phyloP scores from a whole-genome alignment of 2,329 filamentous ascomycete genomes.

The Trichoderma sp. region DNA sequence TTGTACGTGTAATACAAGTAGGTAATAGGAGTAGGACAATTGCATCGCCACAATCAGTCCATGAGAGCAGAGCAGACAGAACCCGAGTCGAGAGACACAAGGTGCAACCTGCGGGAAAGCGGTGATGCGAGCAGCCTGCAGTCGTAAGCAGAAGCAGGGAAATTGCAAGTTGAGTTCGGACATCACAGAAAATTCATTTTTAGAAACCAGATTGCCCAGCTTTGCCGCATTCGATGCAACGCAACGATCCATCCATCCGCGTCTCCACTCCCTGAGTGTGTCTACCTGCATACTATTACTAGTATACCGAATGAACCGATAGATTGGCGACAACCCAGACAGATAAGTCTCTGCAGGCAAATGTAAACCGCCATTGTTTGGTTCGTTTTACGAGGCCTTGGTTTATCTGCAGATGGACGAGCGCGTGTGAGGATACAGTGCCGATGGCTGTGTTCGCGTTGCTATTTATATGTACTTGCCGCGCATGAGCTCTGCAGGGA shows the following conservation, averaged over 20 bases:
- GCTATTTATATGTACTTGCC: conserved; percentile 6
- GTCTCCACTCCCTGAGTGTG: neutral
- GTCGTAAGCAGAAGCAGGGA: neutral
- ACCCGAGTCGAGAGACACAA: no score
- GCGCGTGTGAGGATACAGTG: neutral
- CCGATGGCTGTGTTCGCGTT: neutral
- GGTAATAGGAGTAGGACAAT: no score
- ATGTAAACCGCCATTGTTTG: neutral
- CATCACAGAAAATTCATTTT: neutral
- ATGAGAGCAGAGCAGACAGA: no score
- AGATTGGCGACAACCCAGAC: no score
- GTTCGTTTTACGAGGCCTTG: neutral
- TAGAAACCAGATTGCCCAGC: neutral
- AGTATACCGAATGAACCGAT: no score
- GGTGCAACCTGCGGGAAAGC: no score
- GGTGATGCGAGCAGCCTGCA: neutral
- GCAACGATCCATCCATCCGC: neutral
- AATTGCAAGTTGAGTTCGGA: neutral
- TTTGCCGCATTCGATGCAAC: neutral
- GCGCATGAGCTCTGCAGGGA: neutral
- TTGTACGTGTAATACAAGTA: no score
- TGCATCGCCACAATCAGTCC: no score
- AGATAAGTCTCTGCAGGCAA: no score
- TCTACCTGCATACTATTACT: no score
- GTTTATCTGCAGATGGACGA: neutral